phyloP scores from a whole-genome alignment of 108 stramenopile species.

The Hondaea fermentalgiana region DNA sequence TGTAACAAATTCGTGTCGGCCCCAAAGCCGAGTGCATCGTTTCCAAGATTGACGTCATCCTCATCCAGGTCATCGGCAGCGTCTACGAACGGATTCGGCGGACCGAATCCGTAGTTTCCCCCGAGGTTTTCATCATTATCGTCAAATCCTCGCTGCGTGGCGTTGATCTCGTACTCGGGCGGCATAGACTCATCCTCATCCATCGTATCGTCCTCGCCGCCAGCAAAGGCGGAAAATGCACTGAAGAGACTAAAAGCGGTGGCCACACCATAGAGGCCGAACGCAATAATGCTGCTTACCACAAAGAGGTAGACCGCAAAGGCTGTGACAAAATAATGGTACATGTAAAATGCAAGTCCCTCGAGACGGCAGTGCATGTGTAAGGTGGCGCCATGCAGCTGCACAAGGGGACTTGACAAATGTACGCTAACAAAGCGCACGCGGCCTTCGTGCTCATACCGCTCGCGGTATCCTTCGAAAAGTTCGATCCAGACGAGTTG shows the following conservation, averaged over 20 bases:
- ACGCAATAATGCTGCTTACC: not conserved
- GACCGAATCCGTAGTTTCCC: too few relatives aligned
- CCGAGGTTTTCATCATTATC: too few relatives aligned
- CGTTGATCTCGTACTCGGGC: too few relatives aligned
- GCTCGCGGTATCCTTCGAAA: not conserved
- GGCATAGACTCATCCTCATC: not conserved
- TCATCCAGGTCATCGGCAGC: too few relatives aligned
- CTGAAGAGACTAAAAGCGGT: not conserved
- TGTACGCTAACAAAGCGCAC: not conserved
- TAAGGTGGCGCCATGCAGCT: not conserved
- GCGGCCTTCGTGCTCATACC: not conserved
- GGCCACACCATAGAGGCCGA: not conserved
- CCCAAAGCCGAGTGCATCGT: too few relatives aligned
- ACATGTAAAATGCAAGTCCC: not conserved
- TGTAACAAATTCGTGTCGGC: too few relatives aligned
- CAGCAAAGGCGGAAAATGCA: not conserved
- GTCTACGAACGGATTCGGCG: too few relatives aligned
- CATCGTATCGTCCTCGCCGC: not conserved
- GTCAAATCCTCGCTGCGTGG: too few relatives aligned
- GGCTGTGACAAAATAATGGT: not conserved
- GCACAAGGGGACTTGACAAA: not conserved
- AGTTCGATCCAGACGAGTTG: not conserved
- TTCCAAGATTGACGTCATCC: too few relatives aligned
- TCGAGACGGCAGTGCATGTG: not conserved
- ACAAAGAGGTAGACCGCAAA: constrained; percentile 1